phyloP scores from a whole-genome alignment of 148 eudicot species.

The Suaeda aralocaspica region DNA sequence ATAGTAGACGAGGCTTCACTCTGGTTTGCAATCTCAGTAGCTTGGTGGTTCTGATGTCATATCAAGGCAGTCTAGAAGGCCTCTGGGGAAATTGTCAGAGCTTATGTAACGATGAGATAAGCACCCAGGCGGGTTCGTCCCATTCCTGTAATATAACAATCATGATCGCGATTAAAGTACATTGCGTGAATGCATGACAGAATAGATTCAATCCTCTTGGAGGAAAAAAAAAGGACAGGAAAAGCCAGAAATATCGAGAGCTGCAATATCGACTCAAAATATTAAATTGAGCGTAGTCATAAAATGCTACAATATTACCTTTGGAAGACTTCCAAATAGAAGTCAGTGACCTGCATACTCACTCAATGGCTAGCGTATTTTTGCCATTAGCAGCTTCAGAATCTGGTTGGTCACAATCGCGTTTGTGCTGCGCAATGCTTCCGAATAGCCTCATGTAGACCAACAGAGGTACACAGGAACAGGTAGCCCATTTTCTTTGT shows the following conservation, averaged over 20 bases:
- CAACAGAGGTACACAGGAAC: constrained; percentile 58
- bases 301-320: constrained; percentile 34
- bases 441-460: constrained; percentile 45
- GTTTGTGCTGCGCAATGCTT: constrained; percentile 51
- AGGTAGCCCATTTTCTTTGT: constrained; percentile 73
- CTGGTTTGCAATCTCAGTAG: constrained; percentile 55
- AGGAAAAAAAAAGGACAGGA: too few species aligned
- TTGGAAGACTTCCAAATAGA: constrained; percentile 57
- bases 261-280: too few species aligned
- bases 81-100: constrained; percentile 56
- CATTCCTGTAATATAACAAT: constrained; percentile 33
- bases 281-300: too few species aligned
- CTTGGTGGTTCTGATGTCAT: constrained; percentile 63
- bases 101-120: constrained; percentile 45
- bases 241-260: too few species aligned
- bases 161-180: background rate
- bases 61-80: constrained; percentile 58
- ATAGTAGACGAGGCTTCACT: constrained; percentile 51
- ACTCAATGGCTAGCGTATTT: constrained; percentile 42
- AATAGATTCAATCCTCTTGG: background rate
- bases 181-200: too few species aligned
- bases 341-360: constrained; percentile 56
- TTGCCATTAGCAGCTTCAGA: constrained; percentile 67
- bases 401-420: constrained; percentile 60
- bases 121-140: constrained; percentile 58